Evolutionary conservation across 306 rosid genomes (phyloP), one percentile per base, ranked within the genome.

Genomic region (Fagus sylvatica): DNA sequence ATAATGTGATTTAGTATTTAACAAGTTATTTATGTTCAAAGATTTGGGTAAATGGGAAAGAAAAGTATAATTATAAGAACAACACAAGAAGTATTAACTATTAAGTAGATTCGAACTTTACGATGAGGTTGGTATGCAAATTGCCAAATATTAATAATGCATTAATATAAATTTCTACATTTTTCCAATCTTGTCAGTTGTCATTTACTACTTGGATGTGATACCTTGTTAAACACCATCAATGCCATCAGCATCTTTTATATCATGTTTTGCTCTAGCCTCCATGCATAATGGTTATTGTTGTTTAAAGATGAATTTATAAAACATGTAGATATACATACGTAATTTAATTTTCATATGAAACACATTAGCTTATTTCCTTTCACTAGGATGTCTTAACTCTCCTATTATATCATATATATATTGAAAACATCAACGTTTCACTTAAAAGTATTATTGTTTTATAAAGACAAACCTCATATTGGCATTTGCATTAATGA

Each of bases 401-500:
- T 32, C n/a, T 11, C 2, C 1, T 30, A n/a, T n/a, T n/a, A n/a
- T n/a, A 56, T 56, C 22, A 22, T 22, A 60, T 28, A 30, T 11
- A 39, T n/a, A n/a, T n/a, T n/a, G 39, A 60, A 56, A 4, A 33
- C 6, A 10, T 30, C 15, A 4, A 59, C 5, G 2, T 59, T 59
- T 59, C 37, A n/a, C 66, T 59, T 6, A 22, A 62, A 22, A 56
- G 37, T 43, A 56, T 49, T 51, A 40, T 71, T n/a, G 43, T 69
- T 72, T 55, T 72, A 22, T 74, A 69, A 39, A 34, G 53, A 66
- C 3, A 32, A 66, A 57, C 67, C 42, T 5, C 60, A 53, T 42
- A 66, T 3, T 37, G 73, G 22, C 8, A 46, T 42, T 32, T 34
- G 81, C 75, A 80, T 65, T 81, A 72, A 48, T 46, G 53, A 68